Conservation (phyloP, 768 basidiomycete species). For the Tricholomella constricta region DNA sequence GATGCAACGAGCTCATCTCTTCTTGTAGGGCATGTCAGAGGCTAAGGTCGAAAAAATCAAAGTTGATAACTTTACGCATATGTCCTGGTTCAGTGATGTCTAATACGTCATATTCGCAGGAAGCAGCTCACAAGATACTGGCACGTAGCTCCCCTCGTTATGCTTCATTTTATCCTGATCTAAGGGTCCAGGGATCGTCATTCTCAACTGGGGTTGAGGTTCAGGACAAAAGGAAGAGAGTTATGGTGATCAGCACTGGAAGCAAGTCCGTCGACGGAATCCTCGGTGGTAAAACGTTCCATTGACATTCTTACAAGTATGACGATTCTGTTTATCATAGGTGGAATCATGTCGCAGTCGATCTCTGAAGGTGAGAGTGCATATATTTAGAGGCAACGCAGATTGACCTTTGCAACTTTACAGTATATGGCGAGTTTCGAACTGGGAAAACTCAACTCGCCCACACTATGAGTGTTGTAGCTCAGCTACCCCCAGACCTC, state of each 20-base stretch:
- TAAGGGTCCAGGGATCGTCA: conserved; percentile 68
- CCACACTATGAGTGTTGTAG: conserved; percentile 90
- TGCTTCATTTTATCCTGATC: conserved; percentile 4
- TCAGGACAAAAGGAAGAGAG: conserved; percentile 82
- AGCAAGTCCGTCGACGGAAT: conserved; percentile 90
- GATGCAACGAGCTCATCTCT: conserved; percentile 14
- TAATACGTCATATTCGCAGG: conserved; percentile 45
- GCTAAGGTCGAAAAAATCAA: conserved; percentile 98
- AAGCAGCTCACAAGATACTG: conserved; percentile 86
- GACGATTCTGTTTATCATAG: conserved; percentile 36
- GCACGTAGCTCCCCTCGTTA: conserved; percentile 37
- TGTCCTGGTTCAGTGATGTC: not conserved
- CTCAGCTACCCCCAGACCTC: conserved; percentile 87
- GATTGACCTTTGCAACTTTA: not conserved
- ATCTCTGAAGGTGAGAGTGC: conserved; percentile 75
- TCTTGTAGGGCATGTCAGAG: conserved; percentile 84
- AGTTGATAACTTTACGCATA: conserved; percentile 34
- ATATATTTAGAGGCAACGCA: not conserved
- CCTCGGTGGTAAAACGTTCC: conserved; percentile 69
- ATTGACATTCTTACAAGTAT: not conserved
- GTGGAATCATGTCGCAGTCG: conserved; percentile 89
- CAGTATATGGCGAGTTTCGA: conserved; percentile 94
- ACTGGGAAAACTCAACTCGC: conserved; percentile 96
- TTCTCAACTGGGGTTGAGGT: conserved; percentile 92
- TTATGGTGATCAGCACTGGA: conserved; percentile 86